Evolutionary conservation across 345 rosid species (phyloP).

Genomic region (Leavenworthia alabamica): DNA sequence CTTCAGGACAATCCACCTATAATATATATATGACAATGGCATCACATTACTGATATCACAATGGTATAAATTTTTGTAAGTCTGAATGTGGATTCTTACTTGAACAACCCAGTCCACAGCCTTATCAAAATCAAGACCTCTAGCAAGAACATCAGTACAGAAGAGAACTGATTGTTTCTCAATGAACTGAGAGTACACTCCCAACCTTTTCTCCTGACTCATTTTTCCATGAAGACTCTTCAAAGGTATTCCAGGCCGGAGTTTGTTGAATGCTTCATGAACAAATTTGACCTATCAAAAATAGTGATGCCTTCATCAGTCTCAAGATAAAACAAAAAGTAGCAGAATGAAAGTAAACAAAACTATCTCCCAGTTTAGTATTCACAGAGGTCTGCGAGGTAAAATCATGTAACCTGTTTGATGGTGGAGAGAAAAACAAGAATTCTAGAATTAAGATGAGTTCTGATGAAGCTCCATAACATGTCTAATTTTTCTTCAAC

Average conservation of each 20-base stretch:
- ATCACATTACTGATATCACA: neutral
- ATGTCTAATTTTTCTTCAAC: slow-evolving; percentile 83
- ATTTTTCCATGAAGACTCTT: slow-evolving; percentile 94
- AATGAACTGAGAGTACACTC: slow-evolving; percentile 75
- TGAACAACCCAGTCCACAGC: slow-evolving; percentile 97
- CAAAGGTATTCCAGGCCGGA: slow-evolving; percentile 92
- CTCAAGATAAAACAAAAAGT: neutral
- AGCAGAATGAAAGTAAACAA: neutral
- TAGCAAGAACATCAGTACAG: slow-evolving; percentile 83
- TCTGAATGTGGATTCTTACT: slow-evolving; percentile 36
- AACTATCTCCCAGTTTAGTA: neutral
- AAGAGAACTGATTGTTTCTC: slow-evolving; percentile 79
- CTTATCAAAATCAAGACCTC: slow-evolving; percentile 95
- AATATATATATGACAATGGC: slow-evolving; percentile 3
- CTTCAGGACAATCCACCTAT: slow-evolving; percentile 94
- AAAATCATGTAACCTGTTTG: slow-evolving; percentile 64
- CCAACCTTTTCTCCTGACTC: slow-evolving; percentile 83
- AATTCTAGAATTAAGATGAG: slow-evolving; percentile 68
- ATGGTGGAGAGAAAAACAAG: slow-evolving; percentile 89
- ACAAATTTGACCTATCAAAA: slow-evolving; percentile 74
- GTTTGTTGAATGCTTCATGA: slow-evolving; percentile 85
- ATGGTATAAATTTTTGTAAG: slow-evolving; percentile 8
- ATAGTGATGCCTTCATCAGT: neutral
- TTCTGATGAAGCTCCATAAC: slow-evolving; percentile 87
- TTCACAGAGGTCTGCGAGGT: neutral